These are phyloP conservation scores for Luvunga scandens DNA, from an alignment of 345 rosid genomes.

Conservation along the genomic window DNA sequence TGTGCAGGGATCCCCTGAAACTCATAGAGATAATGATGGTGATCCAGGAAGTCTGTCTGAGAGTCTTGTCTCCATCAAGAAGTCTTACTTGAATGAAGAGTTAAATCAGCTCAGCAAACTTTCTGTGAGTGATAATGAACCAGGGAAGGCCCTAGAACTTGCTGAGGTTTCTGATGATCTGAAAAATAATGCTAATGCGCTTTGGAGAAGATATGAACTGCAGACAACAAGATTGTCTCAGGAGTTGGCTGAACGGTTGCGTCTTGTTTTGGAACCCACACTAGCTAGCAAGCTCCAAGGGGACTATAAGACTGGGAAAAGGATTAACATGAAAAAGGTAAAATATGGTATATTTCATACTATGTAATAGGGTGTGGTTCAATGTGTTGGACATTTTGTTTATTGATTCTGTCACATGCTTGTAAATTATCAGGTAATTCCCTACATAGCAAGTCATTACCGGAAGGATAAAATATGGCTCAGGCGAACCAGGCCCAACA, in stretches of 20 bases:
- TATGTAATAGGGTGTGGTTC: background rate
- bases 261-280: slow-evolving; percentile 91
- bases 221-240: slow-evolving; percentile 75
- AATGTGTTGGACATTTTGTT: background rate
- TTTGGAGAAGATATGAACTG: slow-evolving; percentile 85
- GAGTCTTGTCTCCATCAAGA: slow-evolving; percentile 56
- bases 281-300: slow-evolving; percentile 94
- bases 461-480: slow-evolving; percentile 95
- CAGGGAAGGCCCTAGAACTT: slow-evolving; percentile 35
- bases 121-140: slow-evolving; percentile 40
- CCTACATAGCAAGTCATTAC: slow-evolving; percentile 94
- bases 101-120: slow-evolving; percentile 39
- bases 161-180: slow-evolving; percentile 44
- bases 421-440: slow-evolving; percentile 56
- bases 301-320: slow-evolving; percentile 90
- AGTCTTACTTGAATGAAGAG: slow-evolving; percentile 41
- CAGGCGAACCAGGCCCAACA: slow-evolving; percentile 92
- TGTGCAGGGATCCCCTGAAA: slow-evolving; percentile 33
- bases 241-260: slow-evolving; percentile 91
- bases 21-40: slow-evolving; percentile 28
- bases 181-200: slow-evolving; percentile 42
- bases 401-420: background rate
- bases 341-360: background rate
- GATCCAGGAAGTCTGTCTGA: slow-evolving; percentile 34
- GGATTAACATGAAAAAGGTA: slow-evolving; percentile 98